Conservation (phyloP, 352 stramenopile genomes). For the Phytophthora syringae region DNA sequence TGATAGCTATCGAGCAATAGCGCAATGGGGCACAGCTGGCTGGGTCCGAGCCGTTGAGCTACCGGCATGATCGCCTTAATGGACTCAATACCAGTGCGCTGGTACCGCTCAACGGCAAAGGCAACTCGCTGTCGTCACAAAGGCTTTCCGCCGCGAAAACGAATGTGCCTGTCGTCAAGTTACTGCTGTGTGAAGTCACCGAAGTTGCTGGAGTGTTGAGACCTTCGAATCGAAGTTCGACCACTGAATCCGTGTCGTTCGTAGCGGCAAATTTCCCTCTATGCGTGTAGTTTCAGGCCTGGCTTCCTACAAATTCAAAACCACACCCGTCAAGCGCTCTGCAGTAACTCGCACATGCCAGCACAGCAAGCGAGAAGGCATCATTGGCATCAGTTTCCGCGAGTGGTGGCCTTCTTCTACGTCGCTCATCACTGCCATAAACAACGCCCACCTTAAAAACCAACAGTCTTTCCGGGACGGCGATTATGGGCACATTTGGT, state of each 20-base stretch:
- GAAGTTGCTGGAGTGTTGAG: background rate
- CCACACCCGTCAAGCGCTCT: background rate
- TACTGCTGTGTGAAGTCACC: too few species aligned
- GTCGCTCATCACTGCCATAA: background rate
- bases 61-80: background rate
- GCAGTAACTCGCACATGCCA: background rate
- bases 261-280: too few species aligned
- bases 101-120: background rate
- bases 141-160: too few species aligned
- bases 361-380: too few species aligned
- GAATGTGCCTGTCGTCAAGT: too few species aligned
- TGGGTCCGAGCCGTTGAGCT: background rate
- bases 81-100: background rate
- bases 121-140: too few species aligned
- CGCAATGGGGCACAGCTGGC: background rate
- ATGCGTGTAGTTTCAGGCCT: too few species aligned
- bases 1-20: background rate
- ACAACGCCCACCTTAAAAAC: background rate
- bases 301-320: too few species aligned
- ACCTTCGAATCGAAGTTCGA: too few species aligned
- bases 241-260: too few species aligned
- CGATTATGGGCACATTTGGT: too few species aligned
- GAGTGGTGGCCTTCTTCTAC: background rate
- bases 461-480: background rate
- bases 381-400: too few species aligned